Base-by-base conservation (phyloP, 257 asterid species). In the Solanum sitiens region DNA sequence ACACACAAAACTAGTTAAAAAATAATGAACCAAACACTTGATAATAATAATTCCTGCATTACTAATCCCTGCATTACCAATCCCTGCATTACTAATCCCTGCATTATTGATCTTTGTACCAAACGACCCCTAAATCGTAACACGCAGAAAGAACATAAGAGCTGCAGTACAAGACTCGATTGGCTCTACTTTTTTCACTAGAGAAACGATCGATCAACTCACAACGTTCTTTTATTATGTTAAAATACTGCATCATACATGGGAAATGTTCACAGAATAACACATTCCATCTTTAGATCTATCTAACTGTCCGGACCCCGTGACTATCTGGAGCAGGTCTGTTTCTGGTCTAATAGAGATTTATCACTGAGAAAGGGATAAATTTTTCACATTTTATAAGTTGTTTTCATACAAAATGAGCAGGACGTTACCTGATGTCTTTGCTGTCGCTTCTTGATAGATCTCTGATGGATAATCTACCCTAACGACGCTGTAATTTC, bases 401-500 rank as follows among this genome's bases (percentile, higher is more conserved):
- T 13, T 13, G 61, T n/a, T 53, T 70, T 33, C 73, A 12, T 42
- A 42, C 37, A 45, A 11, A 4, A 45, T 45, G 53, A 44, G 1
- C 50, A 11, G 15, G 50, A 44, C 4, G 15, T 59, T 90, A 97
- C 99, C 99, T 89, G 98, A 98, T 87, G 97, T 93, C 87, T 93
- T 95, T 87, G 99, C 98, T 63, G 93, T 89, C 86, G 99, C 99
- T 97, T 97, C 99, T 91, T 92, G 96, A 90, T 94, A 89, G 40
- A 97, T 94, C 73, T 96, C 91, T 6, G 99, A 93, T 74, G 99
- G 98, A 72, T 93, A 88, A 88, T 97, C 96, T 25, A 98, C 85
- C 98, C 99, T 44, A 96, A 88, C 5, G 96, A 92, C 76, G 92
- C 94, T 2, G 95, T 89, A 56, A 97, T 95, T 86, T 40, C 84